These are phyloP conservation scores for Chalciporus piperatus DNA, from an alignment of 768 basidiomycete species.

Conservation along the genomic window DNA sequence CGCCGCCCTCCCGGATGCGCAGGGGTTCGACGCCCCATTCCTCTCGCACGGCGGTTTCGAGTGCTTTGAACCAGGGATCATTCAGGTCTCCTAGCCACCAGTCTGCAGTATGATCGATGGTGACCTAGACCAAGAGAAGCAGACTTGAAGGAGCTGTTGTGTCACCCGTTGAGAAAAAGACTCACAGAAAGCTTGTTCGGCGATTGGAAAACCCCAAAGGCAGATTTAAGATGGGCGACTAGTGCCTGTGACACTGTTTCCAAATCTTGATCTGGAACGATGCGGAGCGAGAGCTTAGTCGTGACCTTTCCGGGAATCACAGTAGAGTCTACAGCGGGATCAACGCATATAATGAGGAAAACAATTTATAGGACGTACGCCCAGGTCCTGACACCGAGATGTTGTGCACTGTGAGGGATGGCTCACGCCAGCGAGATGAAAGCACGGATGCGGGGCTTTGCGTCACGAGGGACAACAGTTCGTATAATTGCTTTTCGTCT, in stretches of 20 bases:
- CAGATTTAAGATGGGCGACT: slow-evolving; percentile 50
- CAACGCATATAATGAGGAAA: not conserved
- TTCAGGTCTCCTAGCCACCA: slow-evolving; percentile 96
- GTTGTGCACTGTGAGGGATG: slow-evolving; percentile 85
- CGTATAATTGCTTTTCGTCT: slow-evolving; percentile 67
- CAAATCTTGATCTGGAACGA: slow-evolving; percentile 91
- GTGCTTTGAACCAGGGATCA: slow-evolving; percentile 80
- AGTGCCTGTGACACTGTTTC: slow-evolving; percentile 64
- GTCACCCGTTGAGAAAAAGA: not conserved
- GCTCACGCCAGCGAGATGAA: slow-evolving; percentile 83
- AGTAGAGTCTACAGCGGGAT: slow-evolving; percentile 60
- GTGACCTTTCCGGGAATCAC: slow-evolving; percentile 84
- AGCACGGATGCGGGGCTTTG: slow-evolving; percentile 65
- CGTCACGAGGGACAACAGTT: slow-evolving; percentile 65
- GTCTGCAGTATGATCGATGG: slow-evolving; percentile 79
- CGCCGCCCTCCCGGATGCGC: slow-evolving; percentile 91
- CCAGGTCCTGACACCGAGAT: slow-evolving; percentile 79
- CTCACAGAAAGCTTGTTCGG: slow-evolving; percentile 70
- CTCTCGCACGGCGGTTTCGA: slow-evolving; percentile 77
- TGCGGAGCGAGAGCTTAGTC: slow-evolving; percentile 85
- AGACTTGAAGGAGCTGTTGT: not conserved
- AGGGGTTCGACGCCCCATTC: slow-evolving; percentile 88
- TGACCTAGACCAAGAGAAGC: slow-evolving; percentile 47
- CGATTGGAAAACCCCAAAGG: slow-evolving; percentile 61
- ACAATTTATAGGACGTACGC: slow-evolving; percentile 43